Evolutionary conservation across 495 filamentous ascomycete genomes (phyloP).

Genomic region (Aspergillus egyptiacus): DNA sequence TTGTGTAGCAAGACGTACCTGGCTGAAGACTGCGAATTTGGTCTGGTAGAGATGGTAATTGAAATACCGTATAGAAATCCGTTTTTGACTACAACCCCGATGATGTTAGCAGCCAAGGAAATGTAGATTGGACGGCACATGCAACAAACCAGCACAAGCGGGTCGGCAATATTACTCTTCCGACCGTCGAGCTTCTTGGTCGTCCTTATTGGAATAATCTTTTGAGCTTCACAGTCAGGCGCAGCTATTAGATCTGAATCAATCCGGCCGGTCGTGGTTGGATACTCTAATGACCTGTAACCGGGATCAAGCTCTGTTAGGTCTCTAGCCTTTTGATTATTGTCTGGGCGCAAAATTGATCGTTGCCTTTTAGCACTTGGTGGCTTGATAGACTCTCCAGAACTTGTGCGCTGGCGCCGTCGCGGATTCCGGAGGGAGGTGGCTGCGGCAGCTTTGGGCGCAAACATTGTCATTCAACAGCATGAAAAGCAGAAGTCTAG

Average conservation of each 20-base stretch:
- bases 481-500: neutral
- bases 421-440: conserved; percentile 54
- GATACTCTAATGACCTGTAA: conserved; percentile 18
- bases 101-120: conserved; percentile 16
- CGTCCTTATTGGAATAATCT: conserved; percentile 55
- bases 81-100: conserved; percentile 62
- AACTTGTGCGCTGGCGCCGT: conserved; percentile 60
- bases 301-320: conserved; percentile 17
- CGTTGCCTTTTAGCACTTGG: conserved; percentile 70
- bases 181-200: conserved; percentile 47
- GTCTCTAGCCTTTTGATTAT: conserved; percentile 33
- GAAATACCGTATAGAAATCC: conserved; percentile 77
- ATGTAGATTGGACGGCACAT: neutral
- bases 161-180: conserved; percentile 49
- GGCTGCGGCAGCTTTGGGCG: conserved; percentile 44
- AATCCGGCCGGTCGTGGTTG: conserved; percentile 6
- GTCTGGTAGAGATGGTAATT: conserved; percentile 74
- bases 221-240: conserved; percentile 25
- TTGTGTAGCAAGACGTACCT: conserved; percentile 40
- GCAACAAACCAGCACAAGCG: conserved; percentile 55
- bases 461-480: conserved; percentile 50
- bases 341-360: conserved; percentile 51
- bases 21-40: conserved; percentile 55
- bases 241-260: conserved; percentile 6
- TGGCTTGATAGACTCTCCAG: conserved; percentile 56